A percentile compares a stretch with the other conserved stretches of the same genome.
Conservation (phyloP, 164 flowering plant genomes). For the Cinnamomum chago region DNA sequence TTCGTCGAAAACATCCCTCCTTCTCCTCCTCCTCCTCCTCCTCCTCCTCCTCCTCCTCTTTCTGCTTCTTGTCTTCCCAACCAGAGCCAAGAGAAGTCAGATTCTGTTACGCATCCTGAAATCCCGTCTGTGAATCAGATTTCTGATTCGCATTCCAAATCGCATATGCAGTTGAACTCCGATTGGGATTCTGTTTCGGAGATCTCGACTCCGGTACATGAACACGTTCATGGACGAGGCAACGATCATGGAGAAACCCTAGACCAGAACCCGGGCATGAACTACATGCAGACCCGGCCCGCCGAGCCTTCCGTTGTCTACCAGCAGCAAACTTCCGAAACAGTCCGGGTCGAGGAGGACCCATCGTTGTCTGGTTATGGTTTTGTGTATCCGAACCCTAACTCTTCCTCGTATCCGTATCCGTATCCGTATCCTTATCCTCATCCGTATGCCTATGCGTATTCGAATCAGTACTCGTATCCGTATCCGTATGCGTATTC, state of each 20-base stretch:
- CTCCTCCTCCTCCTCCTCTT: constrained; percentile 5
- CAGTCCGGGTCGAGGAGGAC: constrained; percentile 34
- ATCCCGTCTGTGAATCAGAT: neutral
- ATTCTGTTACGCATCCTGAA: constrained; percentile 1
- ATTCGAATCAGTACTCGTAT: neutral
- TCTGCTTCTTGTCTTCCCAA: constrained; percentile 17
- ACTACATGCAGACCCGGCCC: constrained; percentile 64
- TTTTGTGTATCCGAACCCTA: neutral
- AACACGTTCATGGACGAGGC: constrained; percentile 13
- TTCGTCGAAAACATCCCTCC: constrained; percentile 24
- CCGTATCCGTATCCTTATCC: constrained; percentile 19
- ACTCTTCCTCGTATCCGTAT: neutral
- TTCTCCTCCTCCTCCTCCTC: neutral
- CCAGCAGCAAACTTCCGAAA: constrained; percentile 12
- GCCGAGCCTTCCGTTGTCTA: constrained; percentile 36
- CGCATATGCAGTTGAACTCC: constrained; percentile 14
- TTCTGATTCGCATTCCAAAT: neutral
- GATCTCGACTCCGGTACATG: constrained; percentile 30
- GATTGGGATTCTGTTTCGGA: constrained; percentile 26
- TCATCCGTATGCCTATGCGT: constrained; percentile 9
- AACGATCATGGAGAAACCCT: constrained; percentile 1
- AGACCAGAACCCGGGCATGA: constrained; percentile 26
- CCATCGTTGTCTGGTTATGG: too few species aligned
- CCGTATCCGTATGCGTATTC: constrained; percentile 26
- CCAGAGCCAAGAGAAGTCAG: constrained; percentile 13